Conservation (phyloP, 192 early-diverging fungal species). For the Podochytrium sp. region DNA sequence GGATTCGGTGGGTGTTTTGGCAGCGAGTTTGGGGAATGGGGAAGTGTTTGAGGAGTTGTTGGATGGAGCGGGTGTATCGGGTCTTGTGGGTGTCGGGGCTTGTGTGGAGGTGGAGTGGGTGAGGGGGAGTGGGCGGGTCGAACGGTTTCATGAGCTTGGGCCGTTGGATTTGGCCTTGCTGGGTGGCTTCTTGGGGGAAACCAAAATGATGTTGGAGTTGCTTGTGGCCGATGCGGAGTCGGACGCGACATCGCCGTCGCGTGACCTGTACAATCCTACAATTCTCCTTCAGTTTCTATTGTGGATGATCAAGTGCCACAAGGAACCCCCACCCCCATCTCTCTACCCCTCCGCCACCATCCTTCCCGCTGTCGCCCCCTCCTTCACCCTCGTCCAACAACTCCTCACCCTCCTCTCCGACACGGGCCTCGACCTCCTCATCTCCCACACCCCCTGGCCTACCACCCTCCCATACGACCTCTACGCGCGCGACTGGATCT, state of each 20-base stretch:
- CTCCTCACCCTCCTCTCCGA: not conserved
- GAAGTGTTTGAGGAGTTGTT: not conserved
- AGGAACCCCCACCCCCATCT: slow-evolving; percentile 6
- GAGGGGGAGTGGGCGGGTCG: not conserved
- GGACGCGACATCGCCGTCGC: too few relatives aligned
- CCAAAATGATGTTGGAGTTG: slow-evolving; percentile 1
- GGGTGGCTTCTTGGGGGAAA: not conserved
- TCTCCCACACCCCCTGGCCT: not conserved
- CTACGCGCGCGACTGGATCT: slow-evolving; percentile 11
- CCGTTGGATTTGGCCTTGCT: slow-evolving; percentile 11
- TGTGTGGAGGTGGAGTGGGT: not conserved
- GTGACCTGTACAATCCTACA: not conserved
- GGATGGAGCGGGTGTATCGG: not conserved
- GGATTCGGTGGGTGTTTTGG: not conserved
- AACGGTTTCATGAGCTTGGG: not conserved
- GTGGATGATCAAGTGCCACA: slow-evolving; percentile 2
- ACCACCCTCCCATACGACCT: not conserved
- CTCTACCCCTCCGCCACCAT: not conserved
- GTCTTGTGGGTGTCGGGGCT: not conserved
- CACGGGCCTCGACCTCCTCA: not conserved
- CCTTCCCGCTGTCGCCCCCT: not conserved
- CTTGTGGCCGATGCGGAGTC: not conserved
- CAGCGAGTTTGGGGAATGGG: slow-evolving; percentile 13
- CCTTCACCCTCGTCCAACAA: not conserved
- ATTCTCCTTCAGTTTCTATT: not conserved